These are phyloP conservation scores for Parachaetomium inaequale DNA, from an alignment of 495 filamentous ascomycete species.

Conservation along the genomic window DNA sequence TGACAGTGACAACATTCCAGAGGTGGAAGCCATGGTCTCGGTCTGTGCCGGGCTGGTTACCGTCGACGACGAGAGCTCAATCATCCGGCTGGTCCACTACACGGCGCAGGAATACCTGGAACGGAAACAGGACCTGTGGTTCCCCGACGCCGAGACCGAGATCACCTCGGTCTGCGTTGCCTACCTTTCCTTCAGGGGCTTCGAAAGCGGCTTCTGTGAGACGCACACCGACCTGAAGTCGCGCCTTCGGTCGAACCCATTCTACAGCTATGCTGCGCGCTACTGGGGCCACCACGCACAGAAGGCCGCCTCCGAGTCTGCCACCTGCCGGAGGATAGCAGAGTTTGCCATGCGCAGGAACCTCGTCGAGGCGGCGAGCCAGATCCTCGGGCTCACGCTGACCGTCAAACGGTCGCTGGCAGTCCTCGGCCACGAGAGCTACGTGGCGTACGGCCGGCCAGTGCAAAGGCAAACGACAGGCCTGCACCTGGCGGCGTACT, in stretches of 20 bases:
- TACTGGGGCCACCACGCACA: conserved; percentile 50
- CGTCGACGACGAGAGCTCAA: conserved; percentile 43
- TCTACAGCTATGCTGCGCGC: conserved; percentile 43
- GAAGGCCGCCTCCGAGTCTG: too few relatives aligned
- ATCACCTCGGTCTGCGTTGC: conserved; percentile 34
- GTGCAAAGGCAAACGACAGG: too few relatives aligned
- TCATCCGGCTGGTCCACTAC: conserved; percentile 54
- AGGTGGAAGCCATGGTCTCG: conserved; percentile 40
- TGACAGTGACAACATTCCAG: conserved; percentile 38
- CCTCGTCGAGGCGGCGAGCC: too few relatives aligned
- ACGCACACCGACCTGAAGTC: conserved; percentile 29
- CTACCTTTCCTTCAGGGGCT: conserved; percentile 42
- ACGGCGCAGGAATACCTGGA: conserved; percentile 54
- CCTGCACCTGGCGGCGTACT: too few relatives aligned
- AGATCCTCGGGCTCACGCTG: too few relatives aligned
- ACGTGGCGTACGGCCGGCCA: too few relatives aligned
- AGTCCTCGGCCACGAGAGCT: too few relatives aligned
- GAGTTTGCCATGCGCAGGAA: too few relatives aligned
- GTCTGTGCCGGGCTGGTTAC: conserved; percentile 54
- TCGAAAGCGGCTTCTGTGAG: conserved; percentile 29
- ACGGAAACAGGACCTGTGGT: conserved; percentile 32
- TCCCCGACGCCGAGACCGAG: conserved; percentile 28
- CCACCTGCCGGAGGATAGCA: too few relatives aligned
- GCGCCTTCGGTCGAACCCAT: conserved; percentile 27
- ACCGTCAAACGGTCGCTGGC: too few relatives aligned